Percentiles rank a stretch among this genome's conserved stretches.
These are phyloP conservation scores for Rhypophila decipiens DNA, from an alignment of 495 filamentous ascomycete genomes.

Conservation along the genomic window DNA sequence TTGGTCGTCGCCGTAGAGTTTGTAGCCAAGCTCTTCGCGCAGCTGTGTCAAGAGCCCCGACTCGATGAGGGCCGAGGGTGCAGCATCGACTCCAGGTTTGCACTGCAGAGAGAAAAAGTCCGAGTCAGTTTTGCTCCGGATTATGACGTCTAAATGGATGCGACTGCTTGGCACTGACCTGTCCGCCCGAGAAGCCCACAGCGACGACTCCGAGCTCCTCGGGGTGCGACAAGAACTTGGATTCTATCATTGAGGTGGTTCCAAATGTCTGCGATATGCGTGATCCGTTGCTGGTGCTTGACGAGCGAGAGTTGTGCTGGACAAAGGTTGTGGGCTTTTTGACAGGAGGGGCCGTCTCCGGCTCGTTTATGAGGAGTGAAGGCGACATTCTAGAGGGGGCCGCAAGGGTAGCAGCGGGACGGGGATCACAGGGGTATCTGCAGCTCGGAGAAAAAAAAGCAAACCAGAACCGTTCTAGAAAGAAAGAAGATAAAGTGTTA, in stretches of 20 bases:
- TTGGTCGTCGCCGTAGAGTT: conserved; percentile 73
- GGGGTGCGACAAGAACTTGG: conserved; percentile 73
- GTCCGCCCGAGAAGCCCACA: conserved; percentile 94
- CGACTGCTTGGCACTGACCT: conserved; percentile 50
- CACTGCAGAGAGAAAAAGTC: conserved; percentile 53
- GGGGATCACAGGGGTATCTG: too few relatives aligned
- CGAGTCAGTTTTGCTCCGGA: too few relatives aligned
- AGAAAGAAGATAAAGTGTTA: too few relatives aligned
- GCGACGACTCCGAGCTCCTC: conserved; percentile 86
- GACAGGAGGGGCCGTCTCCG: conserved; percentile 5
- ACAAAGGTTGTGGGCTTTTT: not conserved
- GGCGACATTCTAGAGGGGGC: too few relatives aligned
- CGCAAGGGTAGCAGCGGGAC: too few relatives aligned
- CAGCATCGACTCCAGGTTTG: conserved; percentile 89
- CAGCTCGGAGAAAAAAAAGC: too few relatives aligned
- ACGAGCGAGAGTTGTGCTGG: not conserved
- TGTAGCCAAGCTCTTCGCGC: conserved; percentile 77
- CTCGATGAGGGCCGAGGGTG: conserved; percentile 84
- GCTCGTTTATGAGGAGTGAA: conserved; percentile 9
- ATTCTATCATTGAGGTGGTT: conserved; percentile 63
- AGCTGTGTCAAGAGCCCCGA: conserved; percentile 82
- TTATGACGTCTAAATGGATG: too few relatives aligned
- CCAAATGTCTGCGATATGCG: too few relatives aligned
- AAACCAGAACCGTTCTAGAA: too few relatives aligned
- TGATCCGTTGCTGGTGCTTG: too few relatives aligned